Conservation (phyloP, 352 stramenopile species). For the Phytophthora syringae region DNA sequence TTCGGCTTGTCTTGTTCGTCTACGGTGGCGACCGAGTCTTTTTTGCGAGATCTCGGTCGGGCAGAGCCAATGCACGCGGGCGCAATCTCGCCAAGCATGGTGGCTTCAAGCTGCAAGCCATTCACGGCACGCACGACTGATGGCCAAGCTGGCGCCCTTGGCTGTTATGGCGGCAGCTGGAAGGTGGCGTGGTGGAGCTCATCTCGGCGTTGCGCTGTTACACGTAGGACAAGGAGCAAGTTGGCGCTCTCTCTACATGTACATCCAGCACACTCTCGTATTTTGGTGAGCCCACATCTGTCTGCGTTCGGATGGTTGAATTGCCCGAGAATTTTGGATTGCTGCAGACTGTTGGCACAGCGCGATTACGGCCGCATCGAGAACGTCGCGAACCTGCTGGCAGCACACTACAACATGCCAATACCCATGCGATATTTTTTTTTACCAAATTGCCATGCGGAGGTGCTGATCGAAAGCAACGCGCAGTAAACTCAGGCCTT, state of each 20-base stretch:
- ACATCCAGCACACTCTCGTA: not conserved
- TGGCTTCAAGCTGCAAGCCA: constrained; percentile 16
- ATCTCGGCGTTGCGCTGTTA: not conserved
- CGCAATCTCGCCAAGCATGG: constrained; percentile 4
- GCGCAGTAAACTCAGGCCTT: not conserved
- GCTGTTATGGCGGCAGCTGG: constrained; percentile 1
- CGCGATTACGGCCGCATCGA: constrained; percentile 9
- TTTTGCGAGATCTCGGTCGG: constrained; percentile 2
- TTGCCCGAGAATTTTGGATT: not conserved
- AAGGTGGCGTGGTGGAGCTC: not conserved
- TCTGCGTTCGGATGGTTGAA: constrained; percentile 1
- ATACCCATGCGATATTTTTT: constrained; percentile 8
- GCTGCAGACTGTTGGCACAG: not conserved
- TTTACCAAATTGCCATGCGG: constrained; percentile 3
- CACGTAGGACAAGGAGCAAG: not conserved
- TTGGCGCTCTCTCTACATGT: not conserved
- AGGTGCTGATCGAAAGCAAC: not conserved
- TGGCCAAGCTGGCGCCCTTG: not conserved
- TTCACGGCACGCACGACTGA: constrained; percentile 3
- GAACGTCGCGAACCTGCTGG: not conserved
- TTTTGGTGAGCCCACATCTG: no score
- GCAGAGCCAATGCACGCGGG: constrained; percentile 28
- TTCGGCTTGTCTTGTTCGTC: no score
- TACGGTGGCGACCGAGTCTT: constrained; percentile 1
- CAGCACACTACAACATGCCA: constrained; percentile 1